These are phyloP conservation scores for Macadamia tetraphylla DNA, from an alignment of 164 flowering plant species.

Conservation along the genomic window DNA sequence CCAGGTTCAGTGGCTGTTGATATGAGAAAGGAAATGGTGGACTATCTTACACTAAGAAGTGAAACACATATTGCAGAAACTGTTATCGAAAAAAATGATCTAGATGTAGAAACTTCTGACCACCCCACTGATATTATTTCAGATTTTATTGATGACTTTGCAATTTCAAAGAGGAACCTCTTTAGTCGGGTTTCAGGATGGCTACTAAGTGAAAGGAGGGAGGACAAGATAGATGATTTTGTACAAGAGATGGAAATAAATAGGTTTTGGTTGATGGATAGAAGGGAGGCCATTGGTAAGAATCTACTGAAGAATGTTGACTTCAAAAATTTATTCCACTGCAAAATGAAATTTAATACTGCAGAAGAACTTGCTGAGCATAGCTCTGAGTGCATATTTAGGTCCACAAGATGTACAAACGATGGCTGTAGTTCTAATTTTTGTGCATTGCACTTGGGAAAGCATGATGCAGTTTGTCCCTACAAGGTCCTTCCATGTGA, in stretches of 20 bases:
- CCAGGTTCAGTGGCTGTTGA: background rate
- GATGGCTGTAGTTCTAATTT: no score
- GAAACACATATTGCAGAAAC: background rate
- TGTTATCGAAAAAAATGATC: background rate
- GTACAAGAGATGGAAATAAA: slow-evolving; percentile 1
- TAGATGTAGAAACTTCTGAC: background rate
- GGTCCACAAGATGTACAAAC: no score
- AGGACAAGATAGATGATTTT: slow-evolving; percentile 4
- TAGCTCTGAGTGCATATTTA: no score
- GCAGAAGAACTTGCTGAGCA: no score
- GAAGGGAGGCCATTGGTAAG: background rate
- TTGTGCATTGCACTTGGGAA: no score
- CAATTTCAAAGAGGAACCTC: background rate
- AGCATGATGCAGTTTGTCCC: no score
- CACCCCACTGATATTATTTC: background rate
- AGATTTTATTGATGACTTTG: background rate
- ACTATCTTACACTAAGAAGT: background rate
- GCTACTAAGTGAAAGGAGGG: slow-evolving; percentile 1
- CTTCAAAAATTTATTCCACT: background rate
- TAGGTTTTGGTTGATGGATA: slow-evolving; percentile 1
- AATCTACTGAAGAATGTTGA: background rate
- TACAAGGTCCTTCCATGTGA: no score
- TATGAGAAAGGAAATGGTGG: slow-evolving; percentile 1
- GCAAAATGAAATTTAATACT: background rate
- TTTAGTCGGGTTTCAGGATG: background rate